Evolutionary conservation across 306 rosid species (phyloP), one percentile per base, ranked within the genome.

Genomic region (Castanea sativa): DNA sequence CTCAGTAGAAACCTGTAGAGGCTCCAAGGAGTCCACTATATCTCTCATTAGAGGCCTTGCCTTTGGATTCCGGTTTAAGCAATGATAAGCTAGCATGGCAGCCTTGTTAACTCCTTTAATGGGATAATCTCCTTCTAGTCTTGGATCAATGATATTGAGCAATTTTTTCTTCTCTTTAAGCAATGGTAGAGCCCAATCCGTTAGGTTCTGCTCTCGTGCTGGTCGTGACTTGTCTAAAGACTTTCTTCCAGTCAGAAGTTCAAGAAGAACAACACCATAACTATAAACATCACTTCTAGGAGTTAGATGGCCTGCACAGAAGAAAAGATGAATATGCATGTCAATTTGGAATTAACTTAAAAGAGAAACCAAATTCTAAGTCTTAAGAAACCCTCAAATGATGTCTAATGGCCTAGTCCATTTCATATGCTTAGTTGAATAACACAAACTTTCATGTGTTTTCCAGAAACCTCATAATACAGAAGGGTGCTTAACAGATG

Each of bases 1-100:
- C 78, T 91, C 89, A 73, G 73, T 75, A 72, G 71, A 57, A 43
- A 78, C 79, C 65, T 90, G 97, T 80, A 96, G 85, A 78, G 99
- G 99, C 83, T 96, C 99, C 89, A 96, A 86, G n/a, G 99, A 86
- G 76, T 93, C 99, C 5, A 96, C 99, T 10, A 96, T 90, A 57
- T 96, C 98, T 68, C 99, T 68, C 99, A 96, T 96, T 30, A 96
- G 80, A 56, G 99, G 99, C 85, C 99, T 90, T 29, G 99, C 99
- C 85, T 96, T 96, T 4, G 98, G 98, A 93, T 96, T 96, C 71
- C 84, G 76, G 86, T 93, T 96, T 85, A 96, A 82, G 91, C 98
- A 96, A 85, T 96, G 99, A 32, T 90, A 96, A 55, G 90, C 93
- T 38, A 96, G 87, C 97, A 91, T 90, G 80, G 92, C 96, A 32